Percentiles rank a stretch among this genome's conserved stretches.
Conservation (phyloP, 495 filamentous ascomycete genomes). For the Penicillium pulvis region DNA sequence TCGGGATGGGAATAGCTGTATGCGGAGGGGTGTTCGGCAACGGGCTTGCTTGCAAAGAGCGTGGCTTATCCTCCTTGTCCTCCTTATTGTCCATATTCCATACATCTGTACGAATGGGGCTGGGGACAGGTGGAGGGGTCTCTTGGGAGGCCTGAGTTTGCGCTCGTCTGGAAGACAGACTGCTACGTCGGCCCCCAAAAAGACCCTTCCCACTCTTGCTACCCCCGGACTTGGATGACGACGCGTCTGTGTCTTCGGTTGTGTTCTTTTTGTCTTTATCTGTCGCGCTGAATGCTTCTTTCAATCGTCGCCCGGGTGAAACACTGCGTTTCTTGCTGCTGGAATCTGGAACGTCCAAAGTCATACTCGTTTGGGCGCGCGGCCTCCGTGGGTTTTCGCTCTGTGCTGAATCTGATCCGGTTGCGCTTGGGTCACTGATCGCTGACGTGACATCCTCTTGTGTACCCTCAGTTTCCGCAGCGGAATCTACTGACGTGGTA, state of each 20-base stretch:
- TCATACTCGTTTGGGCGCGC: slow-evolving; percentile 28
- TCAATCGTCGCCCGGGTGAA: slow-evolving; percentile 48
- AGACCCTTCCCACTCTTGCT: slow-evolving; percentile 33
- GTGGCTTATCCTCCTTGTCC: slow-evolving; percentile 30
- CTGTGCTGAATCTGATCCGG: slow-evolving; percentile 28
- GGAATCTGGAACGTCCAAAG: slow-evolving; percentile 37
- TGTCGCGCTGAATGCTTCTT: slow-evolving; percentile 45
- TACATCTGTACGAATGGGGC: slow-evolving; percentile 42
- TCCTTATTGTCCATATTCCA: slow-evolving; percentile 12
- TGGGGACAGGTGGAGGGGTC: slow-evolving; percentile 34
- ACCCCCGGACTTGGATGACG: slow-evolving; percentile 38
- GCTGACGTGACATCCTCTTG: slow-evolving; percentile 35
- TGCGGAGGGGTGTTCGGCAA: slow-evolving; percentile 48
- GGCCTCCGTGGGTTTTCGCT: slow-evolving; percentile 25
- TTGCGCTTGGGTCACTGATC: slow-evolving; percentile 32
- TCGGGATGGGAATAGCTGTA: slow-evolving; percentile 40
- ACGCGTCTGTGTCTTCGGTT: slow-evolving; percentile 46
- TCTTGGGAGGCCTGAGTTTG: slow-evolving; percentile 34
- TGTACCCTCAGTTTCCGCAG: slow-evolving; percentile 20
- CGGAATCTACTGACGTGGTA: slow-evolving; percentile 48
- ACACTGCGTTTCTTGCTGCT: slow-evolving; percentile 39
- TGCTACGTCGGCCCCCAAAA: slow-evolving; percentile 42
- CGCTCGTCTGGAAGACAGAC: slow-evolving; percentile 41
- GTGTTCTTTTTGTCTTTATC: slow-evolving; percentile 34
- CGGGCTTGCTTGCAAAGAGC: slow-evolving; percentile 26